Conservation (phyloP, 345 rosid genomes). For the Pseudoturritis turrita region DNA sequence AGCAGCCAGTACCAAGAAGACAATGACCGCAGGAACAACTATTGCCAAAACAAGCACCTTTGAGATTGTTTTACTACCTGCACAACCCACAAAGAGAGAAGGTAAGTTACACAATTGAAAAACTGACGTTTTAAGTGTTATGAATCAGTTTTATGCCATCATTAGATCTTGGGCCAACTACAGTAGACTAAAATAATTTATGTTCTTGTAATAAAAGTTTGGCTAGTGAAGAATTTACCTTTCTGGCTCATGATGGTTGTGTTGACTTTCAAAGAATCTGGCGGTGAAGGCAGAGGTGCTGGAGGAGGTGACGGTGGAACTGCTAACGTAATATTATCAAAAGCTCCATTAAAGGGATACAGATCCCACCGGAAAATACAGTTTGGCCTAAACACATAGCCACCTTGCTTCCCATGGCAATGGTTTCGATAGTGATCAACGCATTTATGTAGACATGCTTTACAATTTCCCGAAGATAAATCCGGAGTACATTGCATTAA, state of each 20-base stretch:
- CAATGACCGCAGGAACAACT: not conserved
- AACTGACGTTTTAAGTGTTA: too few species aligned
- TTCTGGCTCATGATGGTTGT: not conserved
- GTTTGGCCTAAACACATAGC: not conserved
- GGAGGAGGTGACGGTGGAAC: not conserved
- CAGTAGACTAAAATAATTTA: not conserved
- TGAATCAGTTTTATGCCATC: too few species aligned
- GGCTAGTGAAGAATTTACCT: not conserved
- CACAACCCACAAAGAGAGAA: not conserved
- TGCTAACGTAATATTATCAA: not conserved
- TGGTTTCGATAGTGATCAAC: not conserved
- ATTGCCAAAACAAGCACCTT: not conserved
- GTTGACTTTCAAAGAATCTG: not conserved
- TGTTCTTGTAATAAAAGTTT: not conserved
- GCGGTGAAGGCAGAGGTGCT: too few species aligned
- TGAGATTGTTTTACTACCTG: slow-evolving; percentile 7
- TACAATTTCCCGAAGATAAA: slow-evolving; percentile 18
- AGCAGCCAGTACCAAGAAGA: not conserved
- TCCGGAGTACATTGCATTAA: slow-evolving; percentile 22
- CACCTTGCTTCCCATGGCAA: not conserved
- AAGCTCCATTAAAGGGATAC: slow-evolving; percentile 8
- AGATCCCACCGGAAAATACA: slow-evolving; percentile 26
- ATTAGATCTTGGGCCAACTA: not conserved
- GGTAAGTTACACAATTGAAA: not conserved
- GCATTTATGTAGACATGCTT: not conserved